Percentiles rank a stretch among this genome's conserved stretches.
phyloP scores from a whole-genome alignment of 148 eudicot species.

The Rhododendron mucronatum region DNA sequence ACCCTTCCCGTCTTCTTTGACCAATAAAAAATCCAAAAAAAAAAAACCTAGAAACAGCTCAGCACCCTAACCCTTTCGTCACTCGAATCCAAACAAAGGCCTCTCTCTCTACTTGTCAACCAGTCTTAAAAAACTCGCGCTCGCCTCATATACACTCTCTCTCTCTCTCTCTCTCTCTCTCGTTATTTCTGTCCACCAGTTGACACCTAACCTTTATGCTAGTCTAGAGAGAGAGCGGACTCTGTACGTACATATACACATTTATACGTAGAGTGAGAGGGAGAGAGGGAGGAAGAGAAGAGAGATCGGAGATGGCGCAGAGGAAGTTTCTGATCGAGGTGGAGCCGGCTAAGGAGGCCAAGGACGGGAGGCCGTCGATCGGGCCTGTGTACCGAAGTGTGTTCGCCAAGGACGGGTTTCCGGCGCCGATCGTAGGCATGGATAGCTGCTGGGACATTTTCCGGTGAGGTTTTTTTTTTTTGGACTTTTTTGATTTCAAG shows the following conservation, averaged over 20 bases:
- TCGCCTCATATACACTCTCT: background rate
- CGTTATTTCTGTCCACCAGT: background rate
- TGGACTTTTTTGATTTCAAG: background rate
- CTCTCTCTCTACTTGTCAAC: background rate
- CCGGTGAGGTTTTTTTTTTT: conserved; percentile 34
- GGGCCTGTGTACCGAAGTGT: conserved; percentile 78
- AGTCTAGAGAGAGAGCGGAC: background rate
- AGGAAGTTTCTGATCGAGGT: conserved; percentile 52
- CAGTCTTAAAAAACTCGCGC: background rate
- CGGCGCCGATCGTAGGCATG: conserved; percentile 51
- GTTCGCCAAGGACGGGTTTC: conserved; percentile 79
- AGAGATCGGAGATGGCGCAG: conserved; percentile 36
- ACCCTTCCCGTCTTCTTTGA: background rate
- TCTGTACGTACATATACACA: background rate
- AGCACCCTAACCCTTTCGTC: background rate
- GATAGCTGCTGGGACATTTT: conserved; percentile 93
- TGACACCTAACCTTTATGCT: background rate
- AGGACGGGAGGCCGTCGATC: conserved; percentile 52
- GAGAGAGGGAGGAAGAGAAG: conserved; percentile 9
- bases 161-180: background rate
- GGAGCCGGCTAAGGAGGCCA: conserved; percentile 51
- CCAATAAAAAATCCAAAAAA: background rate
- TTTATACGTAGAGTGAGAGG: background rate
- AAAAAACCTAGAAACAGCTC: background rate
- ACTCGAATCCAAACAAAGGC: background rate